phyloP scores from a whole-genome alignment of 805 yeast genomes.

The Yamadazyma phyllophila region DNA sequence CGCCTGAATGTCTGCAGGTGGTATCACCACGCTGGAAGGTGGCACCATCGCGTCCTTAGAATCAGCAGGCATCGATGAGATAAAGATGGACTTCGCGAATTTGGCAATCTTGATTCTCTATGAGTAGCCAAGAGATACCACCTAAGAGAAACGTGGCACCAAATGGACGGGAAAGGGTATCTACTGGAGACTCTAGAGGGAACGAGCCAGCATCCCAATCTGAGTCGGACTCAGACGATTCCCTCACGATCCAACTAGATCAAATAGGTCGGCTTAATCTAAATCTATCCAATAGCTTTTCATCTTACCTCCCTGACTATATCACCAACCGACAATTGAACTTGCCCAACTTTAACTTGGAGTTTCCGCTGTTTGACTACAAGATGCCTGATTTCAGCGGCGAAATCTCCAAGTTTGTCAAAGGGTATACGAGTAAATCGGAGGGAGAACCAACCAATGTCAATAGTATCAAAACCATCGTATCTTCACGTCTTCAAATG shows the following conservation, averaged over 20 bases:
- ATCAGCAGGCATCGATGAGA: neutral
- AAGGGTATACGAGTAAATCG: slow-evolving; percentile 11
- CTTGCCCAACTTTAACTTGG: slow-evolving; percentile 1
- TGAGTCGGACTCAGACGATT: slow-evolving; percentile 27
- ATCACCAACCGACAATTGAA: slow-evolving; percentile 7
- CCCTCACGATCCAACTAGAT: slow-evolving; percentile 48
- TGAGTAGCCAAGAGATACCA: neutral
- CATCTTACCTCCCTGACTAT: slow-evolving; percentile 11
- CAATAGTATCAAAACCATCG: slow-evolving; percentile 31
- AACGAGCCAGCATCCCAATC: too few relatives aligned
- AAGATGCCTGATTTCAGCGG: slow-evolving; percentile 8
- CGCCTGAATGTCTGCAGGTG: slow-evolving; percentile 50
- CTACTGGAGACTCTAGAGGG: too few relatives aligned
- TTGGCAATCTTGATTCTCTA: neutral
- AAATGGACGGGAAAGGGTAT: too few relatives aligned
- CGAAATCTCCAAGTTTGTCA: slow-evolving; percentile 9
- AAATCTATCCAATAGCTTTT: slow-evolving; percentile 1
- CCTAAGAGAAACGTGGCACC: too few relatives aligned
- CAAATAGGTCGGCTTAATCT: slow-evolving; percentile 47
- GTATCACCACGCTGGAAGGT: slow-evolving; percentile 25
- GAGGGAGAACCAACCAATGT: slow-evolving; percentile 19
- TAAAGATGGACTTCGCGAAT: neutral
- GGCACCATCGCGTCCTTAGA: too few relatives aligned
- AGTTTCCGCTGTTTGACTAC: slow-evolving; percentile 9
- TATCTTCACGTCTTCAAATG: slow-evolving; percentile 43